Evolutionary conservation across 73 alveolate species (phyloP).

Genomic region (Paramecium primaurelia): DNA sequence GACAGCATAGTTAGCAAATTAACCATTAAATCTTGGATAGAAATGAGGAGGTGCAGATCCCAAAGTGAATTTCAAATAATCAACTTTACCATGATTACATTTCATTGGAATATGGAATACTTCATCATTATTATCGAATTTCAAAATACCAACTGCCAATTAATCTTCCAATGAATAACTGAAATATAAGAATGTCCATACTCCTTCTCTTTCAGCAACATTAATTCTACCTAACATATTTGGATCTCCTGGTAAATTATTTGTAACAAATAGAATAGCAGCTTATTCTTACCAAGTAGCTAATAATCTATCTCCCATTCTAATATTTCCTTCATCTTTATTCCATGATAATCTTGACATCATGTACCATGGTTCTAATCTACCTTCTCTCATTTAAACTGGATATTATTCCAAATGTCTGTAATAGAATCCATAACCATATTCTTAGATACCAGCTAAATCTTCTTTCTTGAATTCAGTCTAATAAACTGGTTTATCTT

Average conservation of each 20-base stretch:
- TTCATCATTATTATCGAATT: not conserved
- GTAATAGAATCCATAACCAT: constrained; percentile 44
- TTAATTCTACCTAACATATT: not conserved
- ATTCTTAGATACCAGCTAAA: not conserved
- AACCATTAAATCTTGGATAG: constrained; percentile 37
- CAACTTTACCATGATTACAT: not conserved
- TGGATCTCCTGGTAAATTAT: constrained; percentile 27
- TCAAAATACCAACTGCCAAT: constrained; percentile 17
- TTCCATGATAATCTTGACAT: constrained; percentile 8
- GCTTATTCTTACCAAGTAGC: constrained; percentile 10
- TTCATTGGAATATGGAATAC: not conserved
- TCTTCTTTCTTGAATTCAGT: constrained; percentile 21
- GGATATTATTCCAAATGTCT: constrained; percentile 14
- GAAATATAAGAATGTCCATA: constrained; percentile 50
- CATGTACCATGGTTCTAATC: constrained; percentile 33
- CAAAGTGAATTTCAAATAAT: constrained; percentile 20
- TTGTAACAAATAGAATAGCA: not conserved
- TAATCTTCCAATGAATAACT: constrained; percentile 11
- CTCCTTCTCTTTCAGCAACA: constrained; percentile 2
- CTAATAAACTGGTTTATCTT: not conserved
- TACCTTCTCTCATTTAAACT: not conserved
- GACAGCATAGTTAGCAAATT: constrained; percentile 32
- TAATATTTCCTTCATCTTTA: not conserved
- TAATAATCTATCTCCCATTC: constrained; percentile 52
- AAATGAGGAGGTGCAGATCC: not conserved